These are phyloP conservation scores for Solanum pennellii DNA, from an alignment of 257 asterid genomes.

Conservation along the genomic window DNA sequence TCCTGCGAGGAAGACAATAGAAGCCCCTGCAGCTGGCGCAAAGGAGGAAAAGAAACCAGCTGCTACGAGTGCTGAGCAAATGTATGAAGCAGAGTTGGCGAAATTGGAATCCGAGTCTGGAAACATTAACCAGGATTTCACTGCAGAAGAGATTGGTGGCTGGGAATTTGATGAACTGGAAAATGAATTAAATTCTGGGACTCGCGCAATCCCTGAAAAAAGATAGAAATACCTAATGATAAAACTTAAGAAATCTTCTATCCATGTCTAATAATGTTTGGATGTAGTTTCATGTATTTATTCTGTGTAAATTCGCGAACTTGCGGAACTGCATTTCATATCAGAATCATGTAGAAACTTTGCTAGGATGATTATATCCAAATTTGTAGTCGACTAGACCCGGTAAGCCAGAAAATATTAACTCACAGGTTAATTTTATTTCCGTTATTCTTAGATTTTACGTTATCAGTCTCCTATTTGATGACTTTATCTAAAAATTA, in stretches of 20 bases:
- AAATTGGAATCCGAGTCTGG: constrained; percentile 85
- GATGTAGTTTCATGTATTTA: background rate
- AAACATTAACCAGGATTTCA: constrained; percentile 50
- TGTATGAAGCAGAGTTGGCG: constrained; percentile 62
- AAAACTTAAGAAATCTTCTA: background rate
- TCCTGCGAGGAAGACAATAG: constrained; percentile 20
- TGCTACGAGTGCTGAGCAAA: constrained; percentile 22
- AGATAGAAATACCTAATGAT: constrained; percentile 13
- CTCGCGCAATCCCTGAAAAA: constrained; percentile 7
- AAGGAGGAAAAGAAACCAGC: constrained; percentile 16
- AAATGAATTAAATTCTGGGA: constrained; percentile 51
- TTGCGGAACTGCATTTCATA: background rate
- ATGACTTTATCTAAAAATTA: background rate
- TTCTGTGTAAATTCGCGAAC: constrained; percentile 17
- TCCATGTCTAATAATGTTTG: background rate
- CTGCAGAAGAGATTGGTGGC: constrained; percentile 72
- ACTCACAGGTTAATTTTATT: background rate
- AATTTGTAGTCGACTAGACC: constrained; percentile 25
- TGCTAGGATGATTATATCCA: background rate
- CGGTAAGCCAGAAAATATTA: background rate
- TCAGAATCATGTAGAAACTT: background rate
- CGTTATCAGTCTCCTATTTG: background rate
- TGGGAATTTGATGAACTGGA: constrained; percentile 99
- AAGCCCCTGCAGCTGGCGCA: constrained; percentile 17
- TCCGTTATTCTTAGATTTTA: background rate